These are phyloP conservation scores for Trichosporon asahii DNA, from an alignment of 1,284 basidiomycete species.

Conservation along the genomic window DNA sequence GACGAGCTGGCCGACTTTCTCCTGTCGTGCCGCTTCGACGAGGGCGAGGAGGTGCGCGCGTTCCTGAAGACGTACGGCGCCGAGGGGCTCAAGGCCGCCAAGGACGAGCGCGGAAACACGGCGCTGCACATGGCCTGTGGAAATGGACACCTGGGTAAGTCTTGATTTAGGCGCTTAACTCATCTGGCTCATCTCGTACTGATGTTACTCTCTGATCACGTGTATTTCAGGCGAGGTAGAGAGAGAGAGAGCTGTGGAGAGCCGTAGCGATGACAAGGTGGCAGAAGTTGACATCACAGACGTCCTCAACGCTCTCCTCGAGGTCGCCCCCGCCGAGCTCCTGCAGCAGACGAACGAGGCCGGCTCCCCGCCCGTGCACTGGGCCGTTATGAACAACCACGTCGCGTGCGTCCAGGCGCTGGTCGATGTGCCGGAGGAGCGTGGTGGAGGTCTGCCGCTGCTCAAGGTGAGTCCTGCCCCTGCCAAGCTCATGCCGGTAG, in stretches of 20 bases:
- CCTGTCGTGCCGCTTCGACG: conserved; percentile 79
- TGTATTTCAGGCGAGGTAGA: too few relatives aligned
- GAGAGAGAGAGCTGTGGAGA: too few relatives aligned
- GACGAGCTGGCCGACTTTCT: conserved; percentile 73
- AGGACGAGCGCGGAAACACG: conserved; percentile 73
- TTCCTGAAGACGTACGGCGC: conserved; percentile 64
- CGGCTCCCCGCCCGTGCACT: conserved; percentile 77
- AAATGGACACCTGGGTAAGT: conserved; percentile 79
- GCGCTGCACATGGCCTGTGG: conserved; percentile 77
- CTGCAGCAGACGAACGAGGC: conserved; percentile 63
- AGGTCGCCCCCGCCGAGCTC: conserved; percentile 60
- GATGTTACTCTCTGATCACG: background rate
- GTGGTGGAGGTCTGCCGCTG: conserved; percentile 46
- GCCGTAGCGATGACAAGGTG: background rate
- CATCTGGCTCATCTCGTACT: background rate
- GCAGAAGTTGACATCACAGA: conserved; percentile 13
- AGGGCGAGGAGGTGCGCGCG: conserved; percentile 67
- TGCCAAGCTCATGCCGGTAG: too few relatives aligned
- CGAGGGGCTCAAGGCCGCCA: conserved; percentile 57
- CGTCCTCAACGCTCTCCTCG: conserved; percentile 29
- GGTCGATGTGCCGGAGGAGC: conserved; percentile 53
- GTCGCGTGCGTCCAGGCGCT: conserved; percentile 65
- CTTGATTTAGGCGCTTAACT: background rate
- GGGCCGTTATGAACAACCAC: conserved; percentile 80
- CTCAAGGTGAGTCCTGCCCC: conserved; percentile 48